Conservation (phyloP, 2,329 filamentous ascomycete species). For the Gaeumannomyces tritici region DNA sequence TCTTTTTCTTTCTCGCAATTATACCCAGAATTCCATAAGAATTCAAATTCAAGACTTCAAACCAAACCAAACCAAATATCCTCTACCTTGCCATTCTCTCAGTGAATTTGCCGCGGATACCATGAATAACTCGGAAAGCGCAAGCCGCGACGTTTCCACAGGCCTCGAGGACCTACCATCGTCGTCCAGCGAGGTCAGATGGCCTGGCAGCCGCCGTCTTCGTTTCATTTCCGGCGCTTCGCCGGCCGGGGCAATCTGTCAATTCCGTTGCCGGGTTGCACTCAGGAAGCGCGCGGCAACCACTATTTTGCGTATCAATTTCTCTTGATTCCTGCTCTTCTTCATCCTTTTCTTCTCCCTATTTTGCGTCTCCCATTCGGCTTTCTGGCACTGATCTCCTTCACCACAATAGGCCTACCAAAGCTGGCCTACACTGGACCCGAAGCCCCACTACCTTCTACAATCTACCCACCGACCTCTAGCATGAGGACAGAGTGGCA, state of each 20-base stretch:
- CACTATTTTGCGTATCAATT: background rate
- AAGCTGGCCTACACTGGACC: background rate
- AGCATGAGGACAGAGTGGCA: background rate
- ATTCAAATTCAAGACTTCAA: constrained; percentile 3
- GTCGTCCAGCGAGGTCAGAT: background rate
- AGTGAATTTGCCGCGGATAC: background rate
- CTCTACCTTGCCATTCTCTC: background rate
- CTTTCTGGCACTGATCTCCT: too few relatives aligned
- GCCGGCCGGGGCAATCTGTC: background rate
- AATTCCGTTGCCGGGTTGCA: background rate
- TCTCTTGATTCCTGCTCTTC: background rate
- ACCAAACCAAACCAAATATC: background rate
- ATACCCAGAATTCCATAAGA: constrained; percentile 2
- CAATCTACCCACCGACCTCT: background rate
- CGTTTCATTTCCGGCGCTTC: background rate
- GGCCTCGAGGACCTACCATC: constrained; percentile 1
- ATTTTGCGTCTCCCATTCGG: too few relatives aligned
- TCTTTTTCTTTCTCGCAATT: background rate
- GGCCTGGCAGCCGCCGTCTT: background rate
- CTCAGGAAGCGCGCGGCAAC: background rate
- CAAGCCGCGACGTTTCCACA: background rate
- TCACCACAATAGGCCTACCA: background rate
- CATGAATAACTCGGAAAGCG: background rate
- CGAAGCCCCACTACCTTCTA: background rate
- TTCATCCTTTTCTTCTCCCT: too few relatives aligned